Evolutionary conservation across 768 basidiomycete species (phyloP), one percentile per base, ranked within the genome.

Genomic region (Boletus reticulatus): DNA sequence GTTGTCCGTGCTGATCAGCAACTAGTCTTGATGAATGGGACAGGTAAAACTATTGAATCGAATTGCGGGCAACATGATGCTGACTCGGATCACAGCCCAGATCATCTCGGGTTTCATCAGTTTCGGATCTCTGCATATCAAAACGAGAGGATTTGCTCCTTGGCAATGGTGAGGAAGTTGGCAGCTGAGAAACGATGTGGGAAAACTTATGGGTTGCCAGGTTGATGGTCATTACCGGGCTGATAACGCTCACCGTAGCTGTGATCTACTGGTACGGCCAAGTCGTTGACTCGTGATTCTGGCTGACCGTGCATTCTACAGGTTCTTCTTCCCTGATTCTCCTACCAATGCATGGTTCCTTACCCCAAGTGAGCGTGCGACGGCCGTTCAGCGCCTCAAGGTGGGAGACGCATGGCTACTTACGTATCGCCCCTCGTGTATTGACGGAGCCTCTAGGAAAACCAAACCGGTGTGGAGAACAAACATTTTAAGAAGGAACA

Each of bases 381-480:
- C 74, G n/a, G 88, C 88, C 1, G 75, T 90, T 22, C 77, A 74
- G 48, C 80, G 88, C 9, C 79, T 90, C 55, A 84, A 85, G 75
- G 84, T 84, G 22, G 4, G 43, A 19, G 54, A 38, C 11, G n/a
- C 5, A 37, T n/a, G 20, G 19, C 20, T n/a, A 2, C 42, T 13
- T 36, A 19, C 16, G 8, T 14, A 38, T 48, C 11, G 43, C 7
- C 4, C 32, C 32, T 20, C 4, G 13, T 17, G 34, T 41, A 44
- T 31, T 57, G 7, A 60, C 13, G 38, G 19, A 17, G 16, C 6
- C 12, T 20, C 7, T 59, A 85, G 82, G 80, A 75, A 69, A 89
- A 90, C 58, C 88, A 92, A 80, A 87, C 87, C 0, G 90, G 89
- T 31, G 80, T 90, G 11, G 89, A 91, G 71, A 91, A 89, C 65